Percentiles rank a stretch among this genome's conserved stretches.
These are phyloP conservation scores for Morella rubra DNA, from an alignment of 306 rosid genomes.

Conservation along the genomic window DNA sequence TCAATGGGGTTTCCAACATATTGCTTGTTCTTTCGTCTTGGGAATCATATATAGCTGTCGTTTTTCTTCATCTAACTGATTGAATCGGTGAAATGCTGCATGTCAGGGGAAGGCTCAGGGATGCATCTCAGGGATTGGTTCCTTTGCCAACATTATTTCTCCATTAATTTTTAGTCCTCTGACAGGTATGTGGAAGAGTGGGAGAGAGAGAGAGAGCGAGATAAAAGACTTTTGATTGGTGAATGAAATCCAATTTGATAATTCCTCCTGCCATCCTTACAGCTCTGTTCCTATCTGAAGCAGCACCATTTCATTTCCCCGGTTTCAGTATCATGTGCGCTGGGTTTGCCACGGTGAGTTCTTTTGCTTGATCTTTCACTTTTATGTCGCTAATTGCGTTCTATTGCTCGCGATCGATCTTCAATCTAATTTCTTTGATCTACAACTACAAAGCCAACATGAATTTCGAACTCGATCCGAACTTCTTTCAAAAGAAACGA, in stretches of 20 bases:
- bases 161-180: conserved; percentile 81
- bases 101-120: conserved; percentile 90
- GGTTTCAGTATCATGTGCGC: conserved; percentile 84
- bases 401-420: too few species aligned
- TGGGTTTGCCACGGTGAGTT: conserved; percentile 57
- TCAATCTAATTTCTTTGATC: too few species aligned
- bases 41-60: background rate
- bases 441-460: too few species aligned
- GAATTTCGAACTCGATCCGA: too few species aligned
- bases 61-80: background rate
- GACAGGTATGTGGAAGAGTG: conserved; percentile 47
- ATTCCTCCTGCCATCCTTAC: conserved; percentile 19
- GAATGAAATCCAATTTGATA: conserved; percentile 16
- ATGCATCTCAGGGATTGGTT: conserved; percentile 73
- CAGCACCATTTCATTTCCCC: conserved; percentile 81
- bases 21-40: background rate
- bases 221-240: too few species aligned
- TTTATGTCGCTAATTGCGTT: too few species aligned
- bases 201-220: background rate
- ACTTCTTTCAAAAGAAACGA: too few species aligned
- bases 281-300: conserved; percentile 81
- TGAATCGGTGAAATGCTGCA: background rate
- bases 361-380: too few species aligned
- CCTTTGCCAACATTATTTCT: conserved; percentile 69
- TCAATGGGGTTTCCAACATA: background rate